These are phyloP conservation scores for Pseudogymnoascus sp. DNA, from an alignment of 2,329 filamentous ascomycete genomes.

Conservation along the genomic window DNA sequence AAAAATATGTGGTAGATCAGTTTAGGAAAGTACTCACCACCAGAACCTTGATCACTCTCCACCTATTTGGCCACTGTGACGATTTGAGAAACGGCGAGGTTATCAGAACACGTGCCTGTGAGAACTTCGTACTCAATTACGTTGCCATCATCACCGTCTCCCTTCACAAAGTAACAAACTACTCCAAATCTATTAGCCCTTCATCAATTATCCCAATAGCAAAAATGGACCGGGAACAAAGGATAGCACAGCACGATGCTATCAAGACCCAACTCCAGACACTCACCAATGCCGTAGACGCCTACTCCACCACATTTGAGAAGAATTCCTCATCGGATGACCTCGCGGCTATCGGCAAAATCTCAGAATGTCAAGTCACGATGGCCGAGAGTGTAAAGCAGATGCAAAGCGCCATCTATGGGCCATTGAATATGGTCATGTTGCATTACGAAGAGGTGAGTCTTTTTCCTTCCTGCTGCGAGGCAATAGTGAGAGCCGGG, in stretches of 20 bases:
- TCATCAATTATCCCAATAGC: neutral
- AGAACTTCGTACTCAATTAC: neutral
- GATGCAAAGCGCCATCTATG: conserved; percentile 18
- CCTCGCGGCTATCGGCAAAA: conserved; percentile 1
- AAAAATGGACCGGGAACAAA: conserved; percentile 9
- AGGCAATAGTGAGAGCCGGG: neutral
- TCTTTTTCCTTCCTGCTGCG: neutral
- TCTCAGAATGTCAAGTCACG: neutral
- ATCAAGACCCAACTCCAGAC: neutral
- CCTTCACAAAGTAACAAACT: neutral
- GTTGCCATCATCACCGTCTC: neutral
- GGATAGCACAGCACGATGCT: conserved; percentile 2
- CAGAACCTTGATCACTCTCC: neutral
- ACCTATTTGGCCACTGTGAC: neutral
- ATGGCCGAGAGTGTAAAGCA: conserved; percentile 16
- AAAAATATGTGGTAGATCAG: neutral
- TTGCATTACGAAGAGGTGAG: conserved; percentile 20
- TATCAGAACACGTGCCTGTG: neutral
- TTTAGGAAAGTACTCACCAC: neutral
- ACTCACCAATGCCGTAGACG: conserved; percentile 3
- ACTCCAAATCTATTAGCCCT: neutral
- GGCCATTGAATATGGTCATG: conserved; percentile 20
- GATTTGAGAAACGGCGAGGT: neutral
- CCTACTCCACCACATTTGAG: conserved; percentile 9
- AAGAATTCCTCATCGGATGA: neutral